phyloP scores from a whole-genome alignment of 495 filamentous ascomycete species.

The Cryomyces antarcticus region DNA sequence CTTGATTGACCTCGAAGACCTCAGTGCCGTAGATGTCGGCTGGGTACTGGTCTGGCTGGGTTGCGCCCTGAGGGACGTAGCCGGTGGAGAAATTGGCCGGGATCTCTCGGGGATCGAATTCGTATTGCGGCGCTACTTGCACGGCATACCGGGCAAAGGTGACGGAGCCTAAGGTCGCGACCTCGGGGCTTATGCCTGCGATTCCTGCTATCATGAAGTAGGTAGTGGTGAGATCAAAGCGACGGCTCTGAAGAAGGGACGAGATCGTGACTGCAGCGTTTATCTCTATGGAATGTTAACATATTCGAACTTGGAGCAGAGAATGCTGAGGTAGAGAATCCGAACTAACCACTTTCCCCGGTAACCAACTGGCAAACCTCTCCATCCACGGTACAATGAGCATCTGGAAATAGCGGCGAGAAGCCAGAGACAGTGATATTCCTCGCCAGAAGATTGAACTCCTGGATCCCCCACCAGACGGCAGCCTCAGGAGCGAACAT shows the following conservation, averaged over 20 bases:
- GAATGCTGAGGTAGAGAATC: neutral
- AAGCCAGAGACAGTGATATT: slow-evolving; percentile 50
- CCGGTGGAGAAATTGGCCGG: slow-evolving; percentile 42
- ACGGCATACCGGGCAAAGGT: slow-evolving; percentile 48
- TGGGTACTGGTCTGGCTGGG: slow-evolving; percentile 36
- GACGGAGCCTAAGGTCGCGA: slow-evolving; percentile 38
- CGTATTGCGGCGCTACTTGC: slow-evolving; percentile 55
- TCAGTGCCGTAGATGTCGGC: slow-evolving; percentile 50
- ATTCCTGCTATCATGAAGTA: slow-evolving; percentile 59
- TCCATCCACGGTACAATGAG: slow-evolving; percentile 37
- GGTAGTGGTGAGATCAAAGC: slow-evolving; percentile 45
- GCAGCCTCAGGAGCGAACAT: slow-evolving; percentile 54
- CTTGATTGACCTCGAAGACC: slow-evolving; percentile 51
- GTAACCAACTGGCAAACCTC: slow-evolving; percentile 42
- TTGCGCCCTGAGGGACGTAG: slow-evolving; percentile 41
- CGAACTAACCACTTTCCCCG: slow-evolving; percentile 15
- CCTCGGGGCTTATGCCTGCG: slow-evolving; percentile 48
- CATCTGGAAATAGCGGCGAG: slow-evolving; percentile 41
- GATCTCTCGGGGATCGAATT: slow-evolving; percentile 52
- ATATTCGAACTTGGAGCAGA: neutral
- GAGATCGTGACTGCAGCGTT: slow-evolving; percentile 47
- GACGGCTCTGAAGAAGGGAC: slow-evolving; percentile 33
- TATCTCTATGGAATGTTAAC: slow-evolving; percentile 30
- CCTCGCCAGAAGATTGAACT: slow-evolving; percentile 37
- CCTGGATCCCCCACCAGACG: slow-evolving; percentile 41